Evolutionary conservation across 495 filamentous ascomycete species (phyloP), one percentile per base, ranked within the genome.

Genomic region (Hypoxylon lenormandii): DNA sequence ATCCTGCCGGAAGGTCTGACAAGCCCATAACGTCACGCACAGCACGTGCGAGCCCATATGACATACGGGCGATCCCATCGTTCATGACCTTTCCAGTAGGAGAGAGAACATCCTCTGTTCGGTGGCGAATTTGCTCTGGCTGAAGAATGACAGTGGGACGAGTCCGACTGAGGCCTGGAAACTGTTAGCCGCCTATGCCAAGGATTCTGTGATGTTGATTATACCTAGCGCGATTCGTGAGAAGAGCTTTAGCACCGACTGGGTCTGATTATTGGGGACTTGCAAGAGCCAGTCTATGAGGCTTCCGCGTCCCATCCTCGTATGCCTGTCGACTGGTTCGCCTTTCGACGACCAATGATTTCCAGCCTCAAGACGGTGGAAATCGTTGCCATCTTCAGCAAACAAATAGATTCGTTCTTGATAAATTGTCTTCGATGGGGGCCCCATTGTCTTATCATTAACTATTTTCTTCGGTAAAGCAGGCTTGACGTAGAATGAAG

Each of bases 21-120:
- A 93, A 80, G 0, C 86, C 86, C 30, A 94, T 80, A 1, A 73
- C 69, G 33, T 88, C 80, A 7, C 84, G 83, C 12, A 94, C 84
- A 36, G 81, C 78, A 19, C 81, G 78, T 5, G 91, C 92, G 19
- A 92, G 81, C 3, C 75, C 74, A 36, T 81, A 80, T 0, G 92
- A 95, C 76, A 93, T 90, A 23, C 88, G 77, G 12, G 87, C 90
- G 52, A 92, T 92, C 4, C 92, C 92, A 70, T 96, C 92, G 64
- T 93, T 93, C 92, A 96, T 96, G 0, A 90, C 84, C 26, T 78
- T 76, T 0, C 62, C 50, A 12, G 64, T 68, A 0, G 77, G 77
- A 0, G 81, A 82, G 0, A 75, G 50, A 4, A 83, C 61, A 57
- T 84, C 82, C 0, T 57, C 10, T 1, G 30, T 5, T 13, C 58